Base-by-base conservation (phyloP, 768 basidiomycete genomes). In the Amyloporia xantha region DNA sequence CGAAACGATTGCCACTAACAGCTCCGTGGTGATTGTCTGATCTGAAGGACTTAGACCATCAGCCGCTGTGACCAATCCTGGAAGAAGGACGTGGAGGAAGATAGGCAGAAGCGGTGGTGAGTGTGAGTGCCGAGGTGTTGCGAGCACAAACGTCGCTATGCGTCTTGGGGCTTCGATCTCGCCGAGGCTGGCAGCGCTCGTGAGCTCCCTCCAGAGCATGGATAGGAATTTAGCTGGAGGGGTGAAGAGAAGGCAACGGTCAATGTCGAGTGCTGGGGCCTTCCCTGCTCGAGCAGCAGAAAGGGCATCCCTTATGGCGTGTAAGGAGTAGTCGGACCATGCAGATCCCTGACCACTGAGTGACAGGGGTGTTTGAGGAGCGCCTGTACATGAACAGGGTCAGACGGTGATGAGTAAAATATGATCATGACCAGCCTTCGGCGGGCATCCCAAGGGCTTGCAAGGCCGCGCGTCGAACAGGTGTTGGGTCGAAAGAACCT, bases 81-180 rank as follows among this genome's bases (percentile, higher is more conserved):
- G 88, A 12, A 86, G 62, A n/a, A 84, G 65, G 49, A 77, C 68
- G 60, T 86, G 79, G 52, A 88, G 59, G 62, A 90, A 91, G 24
- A 86, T 73, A 0, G 86, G 86, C 19, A 91, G 69, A 5, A 91
- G 71, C 1, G 86, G 86, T 1, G 82, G 81, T 1, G 66, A 64
- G 9, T 64, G 66, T 7, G 75, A 62, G 17, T 70, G 66, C 20
- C 77, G 78, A 36, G 86, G 86, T 52, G 71, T 78, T 24, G 81
- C 76, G 33, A 91, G 71, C 33, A 81, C 74, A 62, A 82, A 86
- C 0, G 83, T 84, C 41, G 79, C 78, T 23, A 90, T 66, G 36
- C 85, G 75, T 46, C 79, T 72, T 60, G 78, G 78, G 15, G 71
- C 73, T 50, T 88, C 86, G 37, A 77, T 69, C 50, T 82, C 80